phyloP scores from a whole-genome alignment of 306 rosid genomes.

The Vigna radiata region DNA sequence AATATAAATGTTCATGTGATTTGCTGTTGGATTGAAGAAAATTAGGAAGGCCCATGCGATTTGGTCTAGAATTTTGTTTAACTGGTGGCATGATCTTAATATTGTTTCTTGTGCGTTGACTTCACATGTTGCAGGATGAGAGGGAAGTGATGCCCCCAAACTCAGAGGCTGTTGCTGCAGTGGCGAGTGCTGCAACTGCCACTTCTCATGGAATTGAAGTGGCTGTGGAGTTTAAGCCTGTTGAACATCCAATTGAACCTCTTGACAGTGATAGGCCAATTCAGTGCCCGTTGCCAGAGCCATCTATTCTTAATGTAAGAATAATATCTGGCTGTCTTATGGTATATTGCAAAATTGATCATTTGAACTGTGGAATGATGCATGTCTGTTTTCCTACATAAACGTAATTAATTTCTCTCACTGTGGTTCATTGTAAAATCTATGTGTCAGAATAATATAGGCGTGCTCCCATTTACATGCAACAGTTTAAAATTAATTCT shows the following conservation, averaged over 20 bases:
- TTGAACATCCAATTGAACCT: constrained; percentile 90
- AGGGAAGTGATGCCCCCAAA: constrained; percentile 70
- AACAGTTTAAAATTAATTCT: neutral
- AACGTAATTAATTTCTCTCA: neutral
- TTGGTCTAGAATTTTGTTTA: constrained; percentile 21
- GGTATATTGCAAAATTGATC: neutral
- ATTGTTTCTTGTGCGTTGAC: constrained; percentile 35
- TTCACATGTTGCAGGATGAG: constrained; percentile 67
- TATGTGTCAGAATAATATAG: neutral
- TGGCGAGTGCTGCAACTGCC: constrained; percentile 51
- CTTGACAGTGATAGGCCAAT: constrained; percentile 83
- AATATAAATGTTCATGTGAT: constrained; percentile 9
- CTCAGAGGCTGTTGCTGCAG: constrained; percentile 54
- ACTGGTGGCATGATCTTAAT: constrained; percentile 27
- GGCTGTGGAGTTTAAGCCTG: constrained; percentile 92
- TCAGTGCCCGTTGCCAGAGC: constrained; percentile 91
- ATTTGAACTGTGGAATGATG: constrained; percentile 20
- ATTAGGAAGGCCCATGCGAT: neutral
- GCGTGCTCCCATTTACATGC: neutral
- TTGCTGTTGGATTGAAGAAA: constrained; percentile 28
- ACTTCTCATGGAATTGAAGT: constrained; percentile 92
- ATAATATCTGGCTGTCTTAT: constrained; percentile 13
- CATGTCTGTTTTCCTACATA: neutral
- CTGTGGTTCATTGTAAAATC: neutral
- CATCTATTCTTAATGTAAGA: constrained; percentile 93